Base-by-base conservation (phyloP, 1,284 basidiomycete genomes). In the Xerocomus nothofagi region DNA sequence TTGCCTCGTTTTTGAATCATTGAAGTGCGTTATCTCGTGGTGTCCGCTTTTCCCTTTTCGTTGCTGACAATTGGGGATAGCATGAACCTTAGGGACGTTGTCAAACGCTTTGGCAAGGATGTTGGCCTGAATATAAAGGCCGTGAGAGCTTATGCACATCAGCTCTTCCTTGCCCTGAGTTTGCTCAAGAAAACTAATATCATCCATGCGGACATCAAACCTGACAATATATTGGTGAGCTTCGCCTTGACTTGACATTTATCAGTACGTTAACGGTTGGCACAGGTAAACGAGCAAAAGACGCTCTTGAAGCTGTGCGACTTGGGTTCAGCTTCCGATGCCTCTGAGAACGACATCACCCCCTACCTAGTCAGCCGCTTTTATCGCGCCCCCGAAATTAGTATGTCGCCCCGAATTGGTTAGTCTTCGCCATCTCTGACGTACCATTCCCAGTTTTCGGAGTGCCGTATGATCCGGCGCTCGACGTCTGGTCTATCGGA, bases 21-120 rank as follows among this genome's bases (percentile, higher is more conserved):
- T 98, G 63, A 95, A 90, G 93, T 93, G 47, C 49, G 80, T 66
- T 30, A 44, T 24, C 31, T 29, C 53, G 6, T 14, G 39, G 41
- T 51, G 40, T 31, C 24, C 44, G 23, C 11, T 30, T 30, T 31
- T 33, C 33, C 24, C 9, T 10, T 47, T 44, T 41, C 36, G 40
- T 44, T 60, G 30, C 54, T 54, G 44, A 53, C 37, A 29, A 53
- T 39, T 51, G 29, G 34, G 33, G 30, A 30, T 55, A 96, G 93
- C 63, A 97, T 99, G 93, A 99, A 99, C 66, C 78, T 99, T 23
- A 90, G 97, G 54, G 96, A 99, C 53, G 93, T 99, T 18, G 90
- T 99, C 49, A 98, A 98, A 69, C 86, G 94, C n/a, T 99, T 98
- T 67, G 97, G 97, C 47, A 98, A 98, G 68, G 94, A 99, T 60